Evolutionary conservation across 2,329 filamentous ascomycete genomes (phyloP), one percentile per base, ranked within the genome.

Genomic region (Hypoxylon sp.): DNA sequence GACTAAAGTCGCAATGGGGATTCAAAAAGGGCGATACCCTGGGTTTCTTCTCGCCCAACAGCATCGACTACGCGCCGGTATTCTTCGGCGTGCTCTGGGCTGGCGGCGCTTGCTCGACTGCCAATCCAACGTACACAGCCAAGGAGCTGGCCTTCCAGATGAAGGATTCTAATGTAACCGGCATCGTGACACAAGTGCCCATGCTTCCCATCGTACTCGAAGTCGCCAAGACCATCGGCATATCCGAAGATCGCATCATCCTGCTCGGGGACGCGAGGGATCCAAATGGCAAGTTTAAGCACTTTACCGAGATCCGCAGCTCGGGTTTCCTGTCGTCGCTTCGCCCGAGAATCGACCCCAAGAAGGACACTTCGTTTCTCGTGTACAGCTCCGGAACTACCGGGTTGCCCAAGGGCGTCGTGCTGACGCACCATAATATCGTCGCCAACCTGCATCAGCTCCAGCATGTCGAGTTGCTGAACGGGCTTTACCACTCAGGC

Each of bases 301-400:
- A 96, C 77, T 96, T 93, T 77, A 88, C 86, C 1, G 87, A 86
- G 70, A 85, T 95, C 16, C 83, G 88, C 58, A 89, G 92, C 70
- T 86, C 88, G 19, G 86, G 54, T 14, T 16, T 61, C 2, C 5
- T 55, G 5, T 27, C 57, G 5, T 47, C 51, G 47, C 27, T 45
- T 4, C 83, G 88, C 60, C 92, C 71, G 86, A 87, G 25, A 85
- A 87, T 93, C 54, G 83, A 91, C 51, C 87, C 92, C 0, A 84
- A 85, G 52, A 89, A 88, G 61, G 93, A 97, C 75, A 77, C 96
- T 25, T 91, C 93, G 0, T 97, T 96, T 74, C 79, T 97, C 61
- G 93, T 96, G 0, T 97, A 97, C 78, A 93, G 90, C 52, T 94
- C 91, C 6, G 95, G 95, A 6, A 98, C 95, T 0, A 97, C 95